Evolutionary conservation across 345 rosid genomes (phyloP), one percentile per base, ranked within the genome.

Genomic region (Arabis alpina): DNA sequence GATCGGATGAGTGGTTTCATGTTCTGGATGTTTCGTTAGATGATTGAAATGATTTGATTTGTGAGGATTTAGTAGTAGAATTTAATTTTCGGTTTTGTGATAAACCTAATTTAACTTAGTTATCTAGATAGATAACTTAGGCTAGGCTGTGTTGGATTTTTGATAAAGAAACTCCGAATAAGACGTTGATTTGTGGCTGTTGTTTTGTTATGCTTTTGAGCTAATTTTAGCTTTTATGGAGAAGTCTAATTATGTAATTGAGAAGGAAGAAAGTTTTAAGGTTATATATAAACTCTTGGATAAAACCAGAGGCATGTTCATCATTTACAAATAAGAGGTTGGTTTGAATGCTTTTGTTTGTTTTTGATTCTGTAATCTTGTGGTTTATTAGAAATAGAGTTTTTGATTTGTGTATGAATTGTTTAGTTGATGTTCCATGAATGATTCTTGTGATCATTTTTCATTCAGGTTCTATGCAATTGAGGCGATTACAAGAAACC

Each of bases 111-210:
- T 12, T 55, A 64, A 49, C 47, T 30, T 28, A 36, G 40, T 25
- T 34, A 23, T 13, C 16, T 13, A 40, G 68, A 52, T 75, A 40
- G 68, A 52, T 75, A 40, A 42, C 32, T 60, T 60, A 59, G 42
- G 78, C 66, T 55, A 57, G 42, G 49, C 37, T 59, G 68, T 61
- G 40, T 61, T 59, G 60, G 37, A 19, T 52, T 59, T 59, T 42
- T 15, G 55, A 59, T 59, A 49, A 59, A 71, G 3, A 23, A n/a
- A n/a, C n/a, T 41, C 75, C 61, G 61, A 71, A 30, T 11, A 52
- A 59, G 63, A 25, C 73, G 73, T 68, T 74, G 74, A 74, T 68
- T 68, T 75, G 44, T 75, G 78, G 78, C 19, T 25, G 58, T 75
- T 61, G 70, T 54, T 47, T 75, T 6, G 39, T 68, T 68, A 47